phyloP scores from a whole-genome alignment of 768 basidiomycete genomes.

The Dioszegia crocea region DNA sequence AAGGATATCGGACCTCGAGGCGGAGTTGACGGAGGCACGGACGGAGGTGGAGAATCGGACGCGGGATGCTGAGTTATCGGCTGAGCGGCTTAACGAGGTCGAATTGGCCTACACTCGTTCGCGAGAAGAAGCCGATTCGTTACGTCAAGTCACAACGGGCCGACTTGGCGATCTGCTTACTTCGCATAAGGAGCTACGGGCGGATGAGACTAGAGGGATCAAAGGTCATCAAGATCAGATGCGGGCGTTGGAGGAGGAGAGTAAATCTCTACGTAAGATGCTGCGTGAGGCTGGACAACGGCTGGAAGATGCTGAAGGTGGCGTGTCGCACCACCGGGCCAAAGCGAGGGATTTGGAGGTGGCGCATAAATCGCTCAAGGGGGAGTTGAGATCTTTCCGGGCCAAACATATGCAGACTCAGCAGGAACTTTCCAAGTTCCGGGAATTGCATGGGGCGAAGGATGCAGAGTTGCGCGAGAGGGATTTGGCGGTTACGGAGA shows the following conservation, averaged over 20 bases:
- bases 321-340: slow-evolving; percentile 65
- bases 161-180: slow-evolving; percentile 81
- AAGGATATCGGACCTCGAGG: slow-evolving; percentile 66
- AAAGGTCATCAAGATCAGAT: slow-evolving; percentile 79
- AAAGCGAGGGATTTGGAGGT: slow-evolving; percentile 63
- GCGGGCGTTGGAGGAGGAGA: slow-evolving; percentile 72
- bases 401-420: slow-evolving; percentile 62
- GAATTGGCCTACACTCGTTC: slow-evolving; percentile 91
- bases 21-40: slow-evolving; percentile 71
- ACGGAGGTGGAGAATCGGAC: slow-evolving; percentile 73
- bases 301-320: slow-evolving; percentile 64
- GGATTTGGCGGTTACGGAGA: slow-evolving; percentile 63
- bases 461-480: slow-evolving; percentile 65
- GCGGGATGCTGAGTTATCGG: slow-evolving; percentile 67
- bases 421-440: slow-evolving; percentile 66
- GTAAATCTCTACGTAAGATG: slow-evolving; percentile 69
- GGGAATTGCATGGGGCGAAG: slow-evolving; percentile 61
- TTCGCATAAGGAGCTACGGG: slow-evolving; percentile 75
- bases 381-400: slow-evolving; percentile 63
- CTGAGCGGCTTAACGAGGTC: slow-evolving; percentile 65
- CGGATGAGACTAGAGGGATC: slow-evolving; percentile 72
- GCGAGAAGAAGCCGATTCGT: slow-evolving; percentile 85
- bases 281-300: slow-evolving; percentile 71
- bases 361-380: slow-evolving; percentile 62
- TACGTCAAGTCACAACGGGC: slow-evolving; percentile 78